phyloP scores from a whole-genome alignment of 768 basidiomycete genomes.

The Lentinula guzmanii region DNA sequence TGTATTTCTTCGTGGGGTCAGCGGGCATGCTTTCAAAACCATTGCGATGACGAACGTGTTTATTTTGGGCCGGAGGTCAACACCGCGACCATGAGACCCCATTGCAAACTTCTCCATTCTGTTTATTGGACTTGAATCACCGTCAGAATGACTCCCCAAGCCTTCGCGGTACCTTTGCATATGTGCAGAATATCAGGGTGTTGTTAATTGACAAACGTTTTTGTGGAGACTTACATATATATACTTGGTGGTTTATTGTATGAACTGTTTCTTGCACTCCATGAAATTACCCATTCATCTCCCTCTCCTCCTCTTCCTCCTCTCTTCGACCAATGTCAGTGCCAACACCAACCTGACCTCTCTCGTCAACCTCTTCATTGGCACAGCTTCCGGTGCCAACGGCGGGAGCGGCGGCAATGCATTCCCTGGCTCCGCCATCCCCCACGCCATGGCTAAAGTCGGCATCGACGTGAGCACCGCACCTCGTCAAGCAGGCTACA shows the following conservation, averaged over 20 bases:
- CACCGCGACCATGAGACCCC: no score
- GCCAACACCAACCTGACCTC: slow-evolving; percentile 29
- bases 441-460: slow-evolving; percentile 50
- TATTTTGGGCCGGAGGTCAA: no score
- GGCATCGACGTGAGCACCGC: slow-evolving; percentile 45
- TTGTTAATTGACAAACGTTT: neutral
- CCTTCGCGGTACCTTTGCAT: neutral
- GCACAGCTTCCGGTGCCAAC: slow-evolving; percentile 38
- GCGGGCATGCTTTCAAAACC: no score
- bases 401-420: slow-evolving; percentile 43
- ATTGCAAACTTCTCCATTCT: no score
- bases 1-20: no score
- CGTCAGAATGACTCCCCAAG: neutral
- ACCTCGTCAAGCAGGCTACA: slow-evolving; percentile 45
- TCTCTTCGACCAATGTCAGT: neutral
- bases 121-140: no score
- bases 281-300: neutral
- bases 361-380: slow-evolving; percentile 47
- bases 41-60: no score
- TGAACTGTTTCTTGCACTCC: neutral
- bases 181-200: neutral
- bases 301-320: neutral
- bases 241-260: no score
- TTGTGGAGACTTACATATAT: neutral
- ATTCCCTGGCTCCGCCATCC: slow-evolving; percentile 43